phyloP scores from a whole-genome alignment of 2,329 filamentous ascomycete species.

The Teratosphaeria nubilosa region DNA sequence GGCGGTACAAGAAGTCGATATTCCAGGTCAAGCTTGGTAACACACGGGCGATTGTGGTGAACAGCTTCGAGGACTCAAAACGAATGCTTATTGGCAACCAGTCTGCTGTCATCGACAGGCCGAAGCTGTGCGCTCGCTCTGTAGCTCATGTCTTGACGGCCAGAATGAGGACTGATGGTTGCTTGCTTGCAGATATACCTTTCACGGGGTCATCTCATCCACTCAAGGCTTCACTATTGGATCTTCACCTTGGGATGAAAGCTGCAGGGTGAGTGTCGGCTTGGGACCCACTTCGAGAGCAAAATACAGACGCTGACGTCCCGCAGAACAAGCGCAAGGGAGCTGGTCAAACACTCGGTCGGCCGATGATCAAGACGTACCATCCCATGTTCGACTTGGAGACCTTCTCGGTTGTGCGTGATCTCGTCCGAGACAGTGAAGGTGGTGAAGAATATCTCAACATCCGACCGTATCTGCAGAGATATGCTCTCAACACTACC shows the following conservation, averaged over 20 bases:
- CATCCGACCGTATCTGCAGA: conserved; percentile 42
- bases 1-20: conserved; percentile 36
- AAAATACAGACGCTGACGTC: neutral
- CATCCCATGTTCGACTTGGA: conserved; percentile 46
- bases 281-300: neutral
- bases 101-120: conserved; percentile 30
- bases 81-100: conserved; percentile 42
- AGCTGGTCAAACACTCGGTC: conserved; percentile 37
- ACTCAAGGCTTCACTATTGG: conserved; percentile 48
- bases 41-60: conserved; percentile 43
- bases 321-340: conserved; percentile 40
- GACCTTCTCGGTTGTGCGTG: conserved; percentile 41
- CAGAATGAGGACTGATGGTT: conserved; percentile 34
- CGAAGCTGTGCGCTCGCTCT: conserved; percentile 2
- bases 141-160: conserved; percentile 22
- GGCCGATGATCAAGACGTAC: conserved; percentile 39
- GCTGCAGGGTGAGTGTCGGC: conserved; percentile 28
- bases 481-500: conserved; percentile 45
- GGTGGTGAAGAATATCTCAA: conserved; percentile 26
- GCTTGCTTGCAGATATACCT: conserved; percentile 26
- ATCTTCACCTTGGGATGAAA: conserved; percentile 44
- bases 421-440: conserved; percentile 36
- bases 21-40: conserved; percentile 47
- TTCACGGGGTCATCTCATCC: conserved; percentile 43
- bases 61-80: conserved; percentile 43